Base-by-base conservation (phyloP, 768 basidiomycete genomes). In the Lentinula sp. region DNA sequence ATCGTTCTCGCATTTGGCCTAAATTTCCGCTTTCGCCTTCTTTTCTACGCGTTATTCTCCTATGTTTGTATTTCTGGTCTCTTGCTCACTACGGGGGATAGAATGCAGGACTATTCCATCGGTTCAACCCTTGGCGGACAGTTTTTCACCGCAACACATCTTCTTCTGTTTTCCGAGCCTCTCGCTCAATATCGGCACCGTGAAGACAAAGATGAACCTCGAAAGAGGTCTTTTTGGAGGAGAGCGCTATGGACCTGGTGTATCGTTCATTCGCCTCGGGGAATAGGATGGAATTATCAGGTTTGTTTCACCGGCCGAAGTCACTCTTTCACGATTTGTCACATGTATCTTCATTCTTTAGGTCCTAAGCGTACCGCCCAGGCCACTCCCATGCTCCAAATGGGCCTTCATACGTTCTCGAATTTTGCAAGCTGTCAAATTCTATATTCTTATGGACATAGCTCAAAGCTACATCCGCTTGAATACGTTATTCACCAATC, bases 231-330 rank as follows among this genome's bases (percentile, higher is more conserved):
- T 6, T 43, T 69, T 8, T 57, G 58, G 18, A 46, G 61, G 40
- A 63, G 67, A 34, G 13, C 65, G 15, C 56, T 59, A 28, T 70
- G 68, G 68, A 43, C 67, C 3, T 48, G 37, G 31, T 60, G 61
- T 53, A 49, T 67, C 15, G 55, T 61, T 23, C 48, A 52, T 28
- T 65, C 60, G 18, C 63, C 60, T 7, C 65, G 69, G 54, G 64
- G 65, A 8, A 58, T 69, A 42, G 62, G 68, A 37, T 69, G 64
- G 64, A 66, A 65, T 53, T 64, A 64, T 39, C 57, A 66, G 53
- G 67, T 67, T 28, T 13, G 57, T 61, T 21, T 34, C 57, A 8
- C 32, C 18, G 31, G 18, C 43, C 54, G 23, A 28, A 9, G 39
- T 15, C 28, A 37, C n/a, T n/a, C 37, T 13, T 21, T n/a, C 31